phyloP scores from a whole-genome alignment of 495 filamentous ascomycete species.

The Umbilicaria muhlenbergii region DNA sequence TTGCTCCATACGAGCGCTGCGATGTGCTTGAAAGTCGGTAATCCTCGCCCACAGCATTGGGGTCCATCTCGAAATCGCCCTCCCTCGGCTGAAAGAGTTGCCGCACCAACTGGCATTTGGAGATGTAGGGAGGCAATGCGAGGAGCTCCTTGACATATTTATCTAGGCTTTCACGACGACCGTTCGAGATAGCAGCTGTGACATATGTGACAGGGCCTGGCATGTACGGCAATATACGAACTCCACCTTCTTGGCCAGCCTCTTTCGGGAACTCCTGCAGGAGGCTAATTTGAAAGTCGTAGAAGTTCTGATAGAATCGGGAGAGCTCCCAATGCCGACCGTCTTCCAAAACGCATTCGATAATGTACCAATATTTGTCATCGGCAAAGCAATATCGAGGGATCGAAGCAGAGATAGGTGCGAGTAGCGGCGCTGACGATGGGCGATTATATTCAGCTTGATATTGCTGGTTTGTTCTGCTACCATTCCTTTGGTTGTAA shows the following conservation, averaged over 20 bases:
- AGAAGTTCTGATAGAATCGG: constrained; percentile 94
- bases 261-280: constrained; percentile 88
- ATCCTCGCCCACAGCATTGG: constrained; percentile 45
- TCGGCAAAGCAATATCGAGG: constrained; percentile 92
- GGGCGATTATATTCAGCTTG: constrained; percentile 16
- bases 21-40: constrained; percentile 56
- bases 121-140: constrained; percentile 67
- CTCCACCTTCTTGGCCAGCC: constrained; percentile 63
- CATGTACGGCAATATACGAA: constrained; percentile 90
- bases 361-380: constrained; percentile 97
- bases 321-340: constrained; percentile 84
- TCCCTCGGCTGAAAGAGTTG: constrained; percentile 80
- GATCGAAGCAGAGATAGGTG: constrained; percentile 65
- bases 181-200: constrained; percentile 91
- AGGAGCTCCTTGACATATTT: constrained; percentile 89
- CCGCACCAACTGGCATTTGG: constrained; percentile 65
- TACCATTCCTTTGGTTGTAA: constrained; percentile 33
- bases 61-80: constrained; percentile 85
- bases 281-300: constrained; percentile 94
- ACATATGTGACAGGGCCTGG: constrained; percentile 95
- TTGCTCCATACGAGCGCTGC: constrained; percentile 46
- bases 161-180: constrained; percentile 77
- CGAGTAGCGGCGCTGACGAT: constrained; percentile 23
- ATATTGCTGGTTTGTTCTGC: constrained; percentile 20
- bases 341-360: constrained; percentile 83